Conservation (phyloP, 495 filamentous ascomycete species). For the Ramalina peruviana region DNA sequence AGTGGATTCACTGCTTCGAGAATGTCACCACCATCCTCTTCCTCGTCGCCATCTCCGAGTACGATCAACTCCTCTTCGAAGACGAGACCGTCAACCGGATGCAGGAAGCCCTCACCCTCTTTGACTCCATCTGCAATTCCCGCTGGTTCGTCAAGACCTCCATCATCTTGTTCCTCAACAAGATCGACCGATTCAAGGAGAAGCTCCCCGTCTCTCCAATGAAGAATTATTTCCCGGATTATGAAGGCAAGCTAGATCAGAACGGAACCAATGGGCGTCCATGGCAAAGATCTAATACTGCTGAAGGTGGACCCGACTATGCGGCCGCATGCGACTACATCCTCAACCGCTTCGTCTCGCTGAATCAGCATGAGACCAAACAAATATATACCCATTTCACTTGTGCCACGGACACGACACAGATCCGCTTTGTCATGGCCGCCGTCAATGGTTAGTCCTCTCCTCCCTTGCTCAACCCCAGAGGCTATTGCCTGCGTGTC, state of each 20-base stretch:
- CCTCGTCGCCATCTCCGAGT: conserved; percentile 96
- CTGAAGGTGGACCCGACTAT: conserved; percentile 69
- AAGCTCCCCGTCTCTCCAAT: conserved; percentile 98
- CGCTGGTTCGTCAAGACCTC: conserved; percentile 99
- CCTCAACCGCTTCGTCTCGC: conserved; percentile 86
- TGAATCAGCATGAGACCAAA: conserved; percentile 98
- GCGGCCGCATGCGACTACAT: conserved; percentile 92
- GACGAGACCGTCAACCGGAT: conserved; percentile 85
- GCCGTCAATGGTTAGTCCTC: conserved; percentile 81
- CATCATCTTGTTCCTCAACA: conserved; percentile 99
- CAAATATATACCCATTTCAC: conserved; percentile 99
- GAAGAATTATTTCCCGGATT: conserved; percentile 99
- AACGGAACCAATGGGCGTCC: conserved; percentile 33
- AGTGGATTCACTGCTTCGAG: conserved; percentile 99
- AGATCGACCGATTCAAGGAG: conserved; percentile 99
- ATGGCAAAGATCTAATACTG: conserved; percentile 27
- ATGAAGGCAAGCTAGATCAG: conserved; percentile 44
- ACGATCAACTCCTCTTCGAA: conserved; percentile 95
- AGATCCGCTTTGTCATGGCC: conserved; percentile 99
- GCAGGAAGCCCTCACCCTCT: conserved; percentile 95
- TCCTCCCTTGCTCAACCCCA: not conserved
- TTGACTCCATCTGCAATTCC: conserved; percentile 99
- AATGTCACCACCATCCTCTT: conserved; percentile 98
- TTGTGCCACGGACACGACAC: conserved; percentile 93
- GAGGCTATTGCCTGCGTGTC: not conserved